These are phyloP conservation scores for Penicillium decumbens DNA, from an alignment of 2,329 filamentous ascomycete species.

Conservation along the genomic window DNA sequence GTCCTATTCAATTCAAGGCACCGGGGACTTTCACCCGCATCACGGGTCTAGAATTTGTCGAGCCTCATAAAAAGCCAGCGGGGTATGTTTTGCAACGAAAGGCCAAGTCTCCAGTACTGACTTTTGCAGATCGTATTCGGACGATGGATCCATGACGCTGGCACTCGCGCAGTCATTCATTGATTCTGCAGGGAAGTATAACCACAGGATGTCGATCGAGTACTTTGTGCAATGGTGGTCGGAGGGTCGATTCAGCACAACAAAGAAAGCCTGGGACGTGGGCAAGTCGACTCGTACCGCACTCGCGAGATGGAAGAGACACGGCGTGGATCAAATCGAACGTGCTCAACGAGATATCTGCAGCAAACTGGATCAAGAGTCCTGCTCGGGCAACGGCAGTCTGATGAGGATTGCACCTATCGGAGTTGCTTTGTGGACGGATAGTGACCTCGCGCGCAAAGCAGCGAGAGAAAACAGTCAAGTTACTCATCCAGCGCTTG, in stretches of 20 bases:
- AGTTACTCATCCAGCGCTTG: slow-evolving; percentile 38
- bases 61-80: slow-evolving; percentile 34
- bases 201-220: slow-evolving; percentile 29
- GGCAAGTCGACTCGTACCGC: slow-evolving; percentile 33
- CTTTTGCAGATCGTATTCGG: slow-evolving; percentile 35
- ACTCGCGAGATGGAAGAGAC: slow-evolving; percentile 31
- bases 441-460: slow-evolving; percentile 21
- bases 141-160: slow-evolving; percentile 45
- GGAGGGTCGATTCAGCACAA: slow-evolving; percentile 37
- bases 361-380: slow-evolving; percentile 13
- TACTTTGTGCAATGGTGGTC: slow-evolving; percentile 39
- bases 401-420: slow-evolving; percentile 43
- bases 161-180: slow-evolving; percentile 41
- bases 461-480: slow-evolving; percentile 27
- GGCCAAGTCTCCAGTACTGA: not conserved
- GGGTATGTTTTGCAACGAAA: slow-evolving; percentile 23
- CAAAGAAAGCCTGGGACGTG: slow-evolving; percentile 38
- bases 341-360: slow-evolving; percentile 19
- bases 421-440: slow-evolving; percentile 29
- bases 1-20: slow-evolving; percentile 38
- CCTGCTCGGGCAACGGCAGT: slow-evolving; percentile 38
- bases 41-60: slow-evolving; percentile 30
- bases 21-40: slow-evolving; percentile 36
- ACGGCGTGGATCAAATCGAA: not conserved
- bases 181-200: slow-evolving; percentile 28